Base-by-base conservation (phyloP, 108 stramenopile genomes). In the Skeletonema costatum region DNA sequence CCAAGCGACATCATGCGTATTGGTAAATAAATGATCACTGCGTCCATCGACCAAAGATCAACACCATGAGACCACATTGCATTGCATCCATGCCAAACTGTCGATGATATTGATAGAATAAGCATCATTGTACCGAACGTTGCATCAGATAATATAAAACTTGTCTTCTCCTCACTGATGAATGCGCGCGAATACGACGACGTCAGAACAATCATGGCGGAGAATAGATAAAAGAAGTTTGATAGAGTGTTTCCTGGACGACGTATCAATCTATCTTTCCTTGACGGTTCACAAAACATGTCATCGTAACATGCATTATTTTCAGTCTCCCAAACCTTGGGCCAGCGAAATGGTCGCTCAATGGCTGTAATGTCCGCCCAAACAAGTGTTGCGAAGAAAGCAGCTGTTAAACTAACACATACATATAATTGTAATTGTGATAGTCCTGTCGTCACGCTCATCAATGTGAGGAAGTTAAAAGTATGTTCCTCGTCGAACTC, bases 11-110 rank as follows among this genome's bases (percentile, higher is more conserved):
- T 66, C 35, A 76, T 61, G 60, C 75, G 38, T 7, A 76, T 36
- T 21, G 75, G 65, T 42, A 76, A 50, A 48, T 76, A 76, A 13
- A 68, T 35, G 25, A 76, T 67, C 10, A 76, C 75, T 61, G 75
- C 66, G 46, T 83, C 82, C 82, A 83, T 83, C 19, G 82, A 83
- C 82, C 82, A 83, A 32, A 83, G 41, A 60, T 83, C 82, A 25
- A 74, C 56, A 41, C 48, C 39, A 68, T 83, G 82, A 13, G 64
- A 59, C 73, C 72, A 74, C 61, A 64, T 25, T 4, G 72, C 71
- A 60, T 83, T 83, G 31, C 73, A 78, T 16, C 68, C 71, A 58
- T 83, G 82, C 82, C 82, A 83, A 17, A 73, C 16, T 17, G 72
- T 83, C 16, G 82, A 83, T 5, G 69, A 66, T 17, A 83, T 25